Evolutionary conservation across 345 rosid genomes (phyloP), one percentile per base, ranked within the genome.

Genomic region (Passiflora organensis): DNA sequence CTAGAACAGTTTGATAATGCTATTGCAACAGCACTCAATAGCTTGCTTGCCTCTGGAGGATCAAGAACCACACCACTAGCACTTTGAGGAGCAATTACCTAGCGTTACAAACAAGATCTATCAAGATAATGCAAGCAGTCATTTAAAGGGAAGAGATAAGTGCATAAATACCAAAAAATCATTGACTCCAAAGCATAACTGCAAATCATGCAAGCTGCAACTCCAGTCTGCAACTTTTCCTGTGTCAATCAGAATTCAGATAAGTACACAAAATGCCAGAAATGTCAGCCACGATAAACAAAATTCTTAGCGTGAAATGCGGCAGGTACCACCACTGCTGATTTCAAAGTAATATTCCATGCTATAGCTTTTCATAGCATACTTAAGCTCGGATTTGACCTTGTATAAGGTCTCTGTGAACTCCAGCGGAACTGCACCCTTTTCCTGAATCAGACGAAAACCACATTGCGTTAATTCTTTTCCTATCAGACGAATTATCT

Each of bases 31-130:
- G 95, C 78, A 72, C 99, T 94, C 68, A 89, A 71, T 62, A 89
- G 91, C 82, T 89, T 94, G 80, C 86, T 80, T 43, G 95, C 87
- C 78, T 94, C 96, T 6, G 90, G 95, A 48, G 87, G 67, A 85
- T 89, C 87, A 62, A 89, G 95, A 70, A 93, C 80, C 65, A 93
- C 96, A 37, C 97, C 96, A 10, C 96, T 93, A 62, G 91, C 99
- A 85, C 97, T 89, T 68, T 83, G 97, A 66, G 97, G 93, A 60
- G 86, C 85, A 71, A 89, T 87, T 36, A 89, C 81, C 99, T 89
- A 72, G 63, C 36, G 48, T 60, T 63, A 46, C 54, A 55, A 57
- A 70, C 42, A 71, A 9, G 56, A 28, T 3, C 34, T 28, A 8
- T 28, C 34, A 28, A 28, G 34, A 28, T 28, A 28, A 28, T 28